Conservation (phyloP, 352 stramenopile species). For the Phytophthora pistaciae region DNA sequence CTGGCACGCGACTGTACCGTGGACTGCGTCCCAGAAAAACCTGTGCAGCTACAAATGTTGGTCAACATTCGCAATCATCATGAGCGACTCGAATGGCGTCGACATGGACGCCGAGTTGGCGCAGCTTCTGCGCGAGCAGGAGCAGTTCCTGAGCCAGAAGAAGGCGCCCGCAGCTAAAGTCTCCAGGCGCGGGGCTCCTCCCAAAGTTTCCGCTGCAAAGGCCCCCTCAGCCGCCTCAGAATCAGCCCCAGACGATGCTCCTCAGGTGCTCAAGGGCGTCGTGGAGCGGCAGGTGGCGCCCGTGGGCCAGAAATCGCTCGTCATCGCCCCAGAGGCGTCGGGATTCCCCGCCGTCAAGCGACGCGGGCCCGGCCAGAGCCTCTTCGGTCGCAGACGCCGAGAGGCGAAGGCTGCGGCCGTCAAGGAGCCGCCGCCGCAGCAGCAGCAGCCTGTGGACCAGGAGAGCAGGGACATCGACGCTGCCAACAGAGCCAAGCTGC, state of each 20-base stretch:
- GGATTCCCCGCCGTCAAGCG: slow-evolving; percentile 72
- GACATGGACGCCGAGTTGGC: slow-evolving; percentile 84
- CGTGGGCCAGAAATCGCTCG: slow-evolving; percentile 44
- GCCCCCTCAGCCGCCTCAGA: slow-evolving; percentile 6
- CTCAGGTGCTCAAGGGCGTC: slow-evolving; percentile 64
- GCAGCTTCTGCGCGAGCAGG: slow-evolving; percentile 84
- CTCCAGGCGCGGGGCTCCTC: slow-evolving; percentile 23
- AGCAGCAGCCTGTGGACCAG: slow-evolving; percentile 19
- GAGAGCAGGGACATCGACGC: slow-evolving; percentile 68
- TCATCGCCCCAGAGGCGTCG: slow-evolving; percentile 40
- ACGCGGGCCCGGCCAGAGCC: slow-evolving; percentile 55
- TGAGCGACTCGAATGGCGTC: slow-evolving; percentile 33
- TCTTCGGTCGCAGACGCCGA: slow-evolving; percentile 73
- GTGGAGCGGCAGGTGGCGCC: slow-evolving; percentile 69
- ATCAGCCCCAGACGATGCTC: slow-evolving; percentile 18
- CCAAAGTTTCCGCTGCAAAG: slow-evolving; percentile 13
- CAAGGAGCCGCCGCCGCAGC: slow-evolving; percentile 9
- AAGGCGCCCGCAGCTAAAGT: slow-evolving; percentile 73
- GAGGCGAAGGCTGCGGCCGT: slow-evolving; percentile 9
- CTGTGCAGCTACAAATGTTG: too few species aligned
- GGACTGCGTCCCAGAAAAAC: too few species aligned
- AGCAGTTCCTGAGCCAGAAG: slow-evolving; percentile 74
- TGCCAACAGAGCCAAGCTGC: slow-evolving; percentile 59
- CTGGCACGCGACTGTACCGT: too few species aligned
- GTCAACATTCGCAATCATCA: not conserved